Evolutionary conservation across 495 filamentous ascomycete species (phyloP), one percentile per base, ranked within the genome.

Genomic region (Pseudomonodictys pantanalensis): DNA sequence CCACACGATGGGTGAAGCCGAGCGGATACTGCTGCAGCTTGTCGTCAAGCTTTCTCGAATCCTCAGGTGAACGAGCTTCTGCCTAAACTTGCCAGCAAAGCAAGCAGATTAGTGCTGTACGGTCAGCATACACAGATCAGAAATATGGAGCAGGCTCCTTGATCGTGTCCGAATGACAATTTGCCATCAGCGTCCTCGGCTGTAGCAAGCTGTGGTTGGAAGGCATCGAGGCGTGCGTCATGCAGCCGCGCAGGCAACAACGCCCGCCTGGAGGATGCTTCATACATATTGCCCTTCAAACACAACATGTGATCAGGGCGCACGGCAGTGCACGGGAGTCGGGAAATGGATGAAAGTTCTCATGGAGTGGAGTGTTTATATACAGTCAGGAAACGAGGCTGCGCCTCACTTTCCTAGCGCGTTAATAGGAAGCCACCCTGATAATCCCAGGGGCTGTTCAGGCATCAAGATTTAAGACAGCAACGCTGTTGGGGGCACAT

Each of bases 351-450:
- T 8, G 12, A 48, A 8, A 57, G 25, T 33, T 8, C n/a, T 25
- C 17, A 20, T 5, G 26, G 12, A 20, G 9, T 11, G n/a, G 30
- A 43, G 17, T 7, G 33, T 18, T n/a, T 50, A 47, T 43, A 62
- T 53, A 62, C 50, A 22, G 7, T 24, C 6, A 30, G 32, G 24
- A 22, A 35, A 35, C 17, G 55, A 46, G 61, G 61, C 61, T 64
- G 61, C 55, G 54, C 61, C 61, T 64, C 61, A 64, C 55, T 64
- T 51, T 55, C 10, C 5, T 18, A 7, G 32, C 25, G 60, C 53
- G 47, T 47, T 48, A 57, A 12, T 41, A 41, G 3, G 38, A 35
- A 52, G 52, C 52, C 60, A 28, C 53, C 60, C 53, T 58, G 50
- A 35, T 56, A 32, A 43, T 51, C 58, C n/a, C n/a, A n/a, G n/a